phyloP scores from a whole-genome alignment of 805 yeast species.

The Sungouiella thailandica region DNA sequence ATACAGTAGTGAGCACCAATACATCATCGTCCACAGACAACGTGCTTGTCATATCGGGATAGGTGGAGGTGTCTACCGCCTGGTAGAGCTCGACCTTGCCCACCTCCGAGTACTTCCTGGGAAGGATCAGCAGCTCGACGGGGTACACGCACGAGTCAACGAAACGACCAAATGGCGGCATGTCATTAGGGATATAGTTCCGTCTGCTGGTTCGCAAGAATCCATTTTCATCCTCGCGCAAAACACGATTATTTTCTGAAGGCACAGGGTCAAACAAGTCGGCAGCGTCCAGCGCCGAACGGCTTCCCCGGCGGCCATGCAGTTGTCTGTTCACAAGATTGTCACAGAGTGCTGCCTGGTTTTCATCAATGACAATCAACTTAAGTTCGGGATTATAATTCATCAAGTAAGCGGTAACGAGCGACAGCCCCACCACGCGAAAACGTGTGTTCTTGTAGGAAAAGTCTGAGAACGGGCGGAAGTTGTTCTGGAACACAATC shows the following conservation, averaged over 20 bases:
- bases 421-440: conserved; percentile 33
- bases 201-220: conserved; percentile 1
- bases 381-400: conserved; percentile 30
- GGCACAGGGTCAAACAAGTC: neutral
- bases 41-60: conserved; percentile 20
- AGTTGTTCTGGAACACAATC: conserved; percentile 30
- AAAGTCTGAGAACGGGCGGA: conserved; percentile 37
- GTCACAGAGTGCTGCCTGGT: conserved; percentile 34
- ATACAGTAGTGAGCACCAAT: conserved; percentile 26
- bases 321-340: conserved; percentile 25
- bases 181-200: conserved; percentile 21
- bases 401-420: conserved; percentile 25
- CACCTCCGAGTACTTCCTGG: conserved; percentile 32
- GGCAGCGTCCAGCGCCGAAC: neutral
- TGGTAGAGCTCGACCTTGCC: conserved; percentile 35
- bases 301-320: conserved; percentile 13
- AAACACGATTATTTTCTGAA: neutral
- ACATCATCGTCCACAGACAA: conserved; percentile 29
- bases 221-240: neutral
- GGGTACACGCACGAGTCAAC: conserved; percentile 24
- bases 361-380: conserved; percentile 28
- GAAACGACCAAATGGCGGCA: conserved; percentile 38
- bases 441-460: conserved; percentile 32
- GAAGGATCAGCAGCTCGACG: conserved; percentile 18
- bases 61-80: conserved; percentile 10